A percentile compares a stretch with the other conserved stretches of the same genome.
Conservation (phyloP, 306 rosid species). For the Castanea crenata region DNA sequence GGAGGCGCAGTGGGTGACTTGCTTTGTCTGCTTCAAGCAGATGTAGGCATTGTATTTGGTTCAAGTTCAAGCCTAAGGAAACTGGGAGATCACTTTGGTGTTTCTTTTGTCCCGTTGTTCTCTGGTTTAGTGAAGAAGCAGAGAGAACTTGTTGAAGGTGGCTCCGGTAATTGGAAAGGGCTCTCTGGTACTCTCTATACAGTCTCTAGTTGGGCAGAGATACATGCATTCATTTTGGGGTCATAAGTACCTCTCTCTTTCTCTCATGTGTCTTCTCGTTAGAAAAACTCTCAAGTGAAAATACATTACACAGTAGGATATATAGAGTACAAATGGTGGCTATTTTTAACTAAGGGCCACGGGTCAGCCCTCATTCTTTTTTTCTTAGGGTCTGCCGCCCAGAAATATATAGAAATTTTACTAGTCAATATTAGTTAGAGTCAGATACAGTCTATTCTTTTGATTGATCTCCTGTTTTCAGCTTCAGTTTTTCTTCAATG, state of each 20-base stretch:
- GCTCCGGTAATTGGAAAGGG: slow-evolving; percentile 67
- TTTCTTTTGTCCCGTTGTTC: slow-evolving; percentile 76
- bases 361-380: slow-evolving; percentile 2
- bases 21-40: slow-evolving; percentile 94
- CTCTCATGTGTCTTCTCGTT: background rate
- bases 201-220: slow-evolving; percentile 90
- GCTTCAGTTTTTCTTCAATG: background rate
- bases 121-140: slow-evolving; percentile 80
- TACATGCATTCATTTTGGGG: slow-evolving; percentile 93
- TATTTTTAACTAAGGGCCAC: slow-evolving; percentile 1
- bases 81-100: slow-evolving; percentile 66
- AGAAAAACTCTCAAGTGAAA: background rate
- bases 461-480: background rate
- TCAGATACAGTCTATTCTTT: background rate
- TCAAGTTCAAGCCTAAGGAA: slow-evolving; percentile 88
- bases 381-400: slow-evolving; percentile 4
- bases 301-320: background rate
- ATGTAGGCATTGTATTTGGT: slow-evolving; percentile 88
- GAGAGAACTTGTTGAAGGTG: slow-evolving; percentile 52
- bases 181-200: slow-evolving; percentile 84
- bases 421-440: background rate
- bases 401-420: background rate
- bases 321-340: slow-evolving; percentile 6
- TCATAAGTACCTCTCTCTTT: slow-evolving; percentile 7
- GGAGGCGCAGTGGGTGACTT: slow-evolving; percentile 95